Conservation (phyloP, 1,139 yeast genomes). For the Saccharomyces pastorianus region DNA sequence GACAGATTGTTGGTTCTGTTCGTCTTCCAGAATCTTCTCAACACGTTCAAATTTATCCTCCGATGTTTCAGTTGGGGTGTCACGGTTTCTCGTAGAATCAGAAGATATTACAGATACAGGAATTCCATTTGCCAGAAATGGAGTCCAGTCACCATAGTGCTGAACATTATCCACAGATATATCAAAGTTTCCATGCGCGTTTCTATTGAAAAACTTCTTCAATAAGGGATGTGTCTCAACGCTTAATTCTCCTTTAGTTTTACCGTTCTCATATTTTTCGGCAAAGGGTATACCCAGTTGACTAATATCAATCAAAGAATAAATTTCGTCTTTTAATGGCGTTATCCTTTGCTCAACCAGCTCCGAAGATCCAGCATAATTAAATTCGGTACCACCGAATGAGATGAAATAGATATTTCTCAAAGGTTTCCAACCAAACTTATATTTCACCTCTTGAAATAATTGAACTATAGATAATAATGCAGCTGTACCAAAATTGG, state of each 20-base stretch:
- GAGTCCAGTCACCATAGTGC: conserved; percentile 58
- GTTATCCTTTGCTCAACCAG: conserved; percentile 57
- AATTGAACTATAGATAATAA: conserved; percentile 65
- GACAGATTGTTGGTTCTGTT: conserved; percentile 43
- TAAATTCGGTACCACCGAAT: conserved; percentile 79
- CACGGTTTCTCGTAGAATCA: conserved; percentile 36
- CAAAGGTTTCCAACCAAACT: conserved; percentile 74
- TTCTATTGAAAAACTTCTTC: conserved; percentile 32
- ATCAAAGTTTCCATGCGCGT: background rate
- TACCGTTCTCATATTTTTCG: conserved; percentile 41
- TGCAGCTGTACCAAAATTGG: conserved; percentile 70
- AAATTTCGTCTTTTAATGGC: conserved; percentile 52
- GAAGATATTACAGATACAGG: conserved; percentile 44
- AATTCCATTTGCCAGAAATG: conserved; percentile 48
- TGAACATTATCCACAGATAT: conserved; percentile 31
- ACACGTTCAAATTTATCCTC: conserved; percentile 59
- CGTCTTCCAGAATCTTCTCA: conserved; percentile 34
- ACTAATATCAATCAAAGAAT: conserved; percentile 62
- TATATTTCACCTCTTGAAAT: conserved; percentile 57
- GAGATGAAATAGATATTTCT: conserved; percentile 78
- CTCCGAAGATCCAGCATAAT: conserved; percentile 77
- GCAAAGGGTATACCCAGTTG: conserved; percentile 42
- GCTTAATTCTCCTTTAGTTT: conserved; percentile 30
- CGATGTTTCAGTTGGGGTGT: conserved; percentile 57
- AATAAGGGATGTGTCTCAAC: conserved; percentile 64